Evolutionary conservation across 768 basidiomycete genomes (phyloP).

Genomic region (Lactarius akahatsu): DNA sequence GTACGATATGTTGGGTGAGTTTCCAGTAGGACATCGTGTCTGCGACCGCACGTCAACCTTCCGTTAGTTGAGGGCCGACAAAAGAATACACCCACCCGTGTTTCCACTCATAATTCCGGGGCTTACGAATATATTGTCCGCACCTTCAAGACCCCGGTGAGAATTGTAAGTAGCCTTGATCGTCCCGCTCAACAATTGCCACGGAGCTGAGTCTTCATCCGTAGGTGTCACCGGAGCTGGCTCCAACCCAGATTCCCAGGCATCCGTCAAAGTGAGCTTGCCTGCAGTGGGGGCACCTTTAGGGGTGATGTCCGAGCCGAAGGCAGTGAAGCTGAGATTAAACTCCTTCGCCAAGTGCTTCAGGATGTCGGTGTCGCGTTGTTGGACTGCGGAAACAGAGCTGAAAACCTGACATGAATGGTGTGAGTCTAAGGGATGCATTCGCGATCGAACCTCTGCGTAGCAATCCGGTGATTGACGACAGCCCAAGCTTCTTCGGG

Average conservation of each 20-base stretch:
- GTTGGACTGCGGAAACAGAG: constrained; percentile 35
- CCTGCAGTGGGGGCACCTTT: constrained; percentile 22
- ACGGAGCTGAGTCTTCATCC: constrained; percentile 37
- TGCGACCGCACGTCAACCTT: constrained; percentile 20
- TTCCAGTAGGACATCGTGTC: constrained; percentile 49
- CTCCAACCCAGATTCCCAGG: constrained; percentile 36
- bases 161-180: constrained; percentile 41
- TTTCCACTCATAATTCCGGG: constrained; percentile 40
- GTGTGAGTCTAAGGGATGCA: constrained; percentile 15
- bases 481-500: constrained; percentile 40
- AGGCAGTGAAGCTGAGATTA: constrained; percentile 44
- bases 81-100: constrained; percentile 33
- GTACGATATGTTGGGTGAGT: constrained; percentile 48
- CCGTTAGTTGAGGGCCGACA: neutral
- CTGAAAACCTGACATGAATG: constrained; percentile 26
- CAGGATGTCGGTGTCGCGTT: constrained; percentile 34
- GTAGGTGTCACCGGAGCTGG: constrained; percentile 46
- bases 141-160: constrained; percentile 32
- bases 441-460: constrained; percentile 29
- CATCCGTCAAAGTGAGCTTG: constrained; percentile 38
- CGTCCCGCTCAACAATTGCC: constrained; percentile 43
- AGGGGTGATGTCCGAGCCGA: constrained; percentile 36
- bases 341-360: constrained; percentile 35
- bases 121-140: constrained; percentile 36
- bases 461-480: constrained; percentile 33